phyloP scores from a whole-genome alignment of 148 eudicot genomes.

The Simmondsia chinensis region DNA sequence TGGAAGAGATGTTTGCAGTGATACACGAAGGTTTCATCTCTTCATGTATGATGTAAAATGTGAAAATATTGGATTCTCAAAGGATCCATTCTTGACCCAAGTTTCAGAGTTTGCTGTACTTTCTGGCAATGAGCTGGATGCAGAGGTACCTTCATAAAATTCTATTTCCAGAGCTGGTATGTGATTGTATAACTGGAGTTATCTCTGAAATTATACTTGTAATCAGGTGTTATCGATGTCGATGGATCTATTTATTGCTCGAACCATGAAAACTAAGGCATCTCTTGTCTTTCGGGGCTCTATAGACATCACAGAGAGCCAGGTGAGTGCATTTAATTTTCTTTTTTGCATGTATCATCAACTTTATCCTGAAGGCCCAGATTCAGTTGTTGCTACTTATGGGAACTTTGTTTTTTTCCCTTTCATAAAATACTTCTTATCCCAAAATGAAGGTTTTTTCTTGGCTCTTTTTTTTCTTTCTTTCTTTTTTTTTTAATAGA shows the following conservation, averaged over 20 bases:
- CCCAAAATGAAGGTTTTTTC: no score
- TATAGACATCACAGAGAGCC: conserved; percentile 58
- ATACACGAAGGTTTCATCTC: conserved; percentile 46
- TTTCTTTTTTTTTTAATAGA: no score
- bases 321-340: conserved; percentile 42
- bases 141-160: conserved; percentile 50
- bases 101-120: conserved; percentile 82
- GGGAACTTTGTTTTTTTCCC: conserved; percentile 3
- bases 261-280: conserved; percentile 81
- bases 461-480: no score
- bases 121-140: conserved; percentile 97
- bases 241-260: conserved; percentile 97
- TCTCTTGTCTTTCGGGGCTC: conserved; percentile 66
- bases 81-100: conserved; percentile 75
- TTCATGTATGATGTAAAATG: conserved; percentile 74
- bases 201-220: neutral
- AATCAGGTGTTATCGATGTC: conserved; percentile 92
- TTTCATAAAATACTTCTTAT: no score
- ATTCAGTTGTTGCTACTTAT: neutral
- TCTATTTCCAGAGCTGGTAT: neutral
- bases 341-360: neutral
- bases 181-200: neutral
- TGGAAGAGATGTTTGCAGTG: conserved; percentile 41
- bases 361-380: neutral
- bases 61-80: conserved; percentile 60